Evolutionary conservation across 805 yeast genomes (phyloP), one percentile per base, ranked within the genome.

Genomic region (Cyberlindnera meyerae): DNA sequence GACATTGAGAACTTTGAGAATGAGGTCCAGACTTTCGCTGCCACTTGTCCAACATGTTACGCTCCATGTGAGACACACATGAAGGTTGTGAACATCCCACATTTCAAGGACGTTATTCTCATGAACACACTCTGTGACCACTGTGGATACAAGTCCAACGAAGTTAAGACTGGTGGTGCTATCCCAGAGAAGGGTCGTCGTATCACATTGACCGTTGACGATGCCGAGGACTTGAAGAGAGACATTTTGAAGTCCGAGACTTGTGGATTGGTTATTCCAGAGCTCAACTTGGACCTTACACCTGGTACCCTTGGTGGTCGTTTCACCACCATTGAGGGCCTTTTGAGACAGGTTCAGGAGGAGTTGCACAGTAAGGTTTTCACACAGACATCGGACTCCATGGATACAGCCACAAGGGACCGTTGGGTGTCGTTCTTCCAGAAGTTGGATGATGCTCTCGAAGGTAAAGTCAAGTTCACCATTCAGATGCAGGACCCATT

Each of bases 251-350:
- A 93, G 65, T 81, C 95, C 13, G 99, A 93, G 66, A 83, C 96
- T 11, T 90, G 97, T 66, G 82, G 88, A 5, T 57, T 93, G 63
- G 65, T 62, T 15, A 72, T 90, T 40, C 97, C 98, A 5, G 98
- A 93, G 64, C 70, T 93, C 43, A 77, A 76, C 55, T 73, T 93
- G 49, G 98, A 93, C 61, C 75, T 93, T 54, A 86, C 89, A 12
- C 89, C 95, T 27, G 98, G 99, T 42, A 93, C 99, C 3, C 70
- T 93, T 34, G 99, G 99, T 43, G 98, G 99, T 40, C 76, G 98
- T 58, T 93, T 93, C 68, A 93, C 98, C 31, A 93, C 99, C 12
- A 68, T 93, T 45, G 99, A 93, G 65, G 99, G 99, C 44, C 71
- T 93, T 37, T 65, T 93, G 49, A 71, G 77, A 29, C 97, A 93